Evolutionary conservation across 2,329 filamentous ascomycete species (phyloP).

Genomic region (Aspergillus floridensis): DNA sequence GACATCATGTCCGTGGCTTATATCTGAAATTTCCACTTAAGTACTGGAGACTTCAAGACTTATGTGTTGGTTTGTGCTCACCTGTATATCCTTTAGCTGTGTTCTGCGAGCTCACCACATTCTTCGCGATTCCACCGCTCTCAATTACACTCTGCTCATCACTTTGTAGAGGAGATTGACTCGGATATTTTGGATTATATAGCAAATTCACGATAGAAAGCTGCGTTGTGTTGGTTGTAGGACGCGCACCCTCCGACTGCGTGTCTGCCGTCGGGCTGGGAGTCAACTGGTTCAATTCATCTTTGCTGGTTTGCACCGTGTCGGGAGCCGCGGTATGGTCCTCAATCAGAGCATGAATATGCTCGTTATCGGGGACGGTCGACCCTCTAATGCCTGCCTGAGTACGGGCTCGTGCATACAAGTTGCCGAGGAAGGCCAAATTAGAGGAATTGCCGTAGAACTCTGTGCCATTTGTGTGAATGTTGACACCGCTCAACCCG

Average conservation of each 20-base stretch:
- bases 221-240: conserved; percentile 12
- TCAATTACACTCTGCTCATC: neutral
- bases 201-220: conserved; percentile 22
- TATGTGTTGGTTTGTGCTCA: neutral
- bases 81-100: neutral
- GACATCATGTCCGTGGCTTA: conserved; percentile 8
- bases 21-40: neutral
- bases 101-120: neutral
- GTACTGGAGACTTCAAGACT: neutral
- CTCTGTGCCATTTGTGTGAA: conserved; percentile 28
- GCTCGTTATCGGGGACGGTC: conserved; percentile 1
- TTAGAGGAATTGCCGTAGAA: conserved; percentile 30
- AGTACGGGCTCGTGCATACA: conserved; percentile 20
- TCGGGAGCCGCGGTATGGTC: neutral
- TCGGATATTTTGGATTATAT: conserved; percentile 19
- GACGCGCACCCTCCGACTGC: neutral
- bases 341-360: neutral
- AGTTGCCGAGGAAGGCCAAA: conserved; percentile 26
- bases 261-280: neutral
- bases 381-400: conserved; percentile 13
- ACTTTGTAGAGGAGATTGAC: conserved; percentile 9
- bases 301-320: neutral
- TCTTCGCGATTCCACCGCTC: neutral
- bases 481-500: conserved; percentile 26
- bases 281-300: neutral